These are phyloP conservation scores for Aegilops longissima DNA, from an alignment of 176 grass and related monocot genomes.

Conservation along the genomic window DNA sequence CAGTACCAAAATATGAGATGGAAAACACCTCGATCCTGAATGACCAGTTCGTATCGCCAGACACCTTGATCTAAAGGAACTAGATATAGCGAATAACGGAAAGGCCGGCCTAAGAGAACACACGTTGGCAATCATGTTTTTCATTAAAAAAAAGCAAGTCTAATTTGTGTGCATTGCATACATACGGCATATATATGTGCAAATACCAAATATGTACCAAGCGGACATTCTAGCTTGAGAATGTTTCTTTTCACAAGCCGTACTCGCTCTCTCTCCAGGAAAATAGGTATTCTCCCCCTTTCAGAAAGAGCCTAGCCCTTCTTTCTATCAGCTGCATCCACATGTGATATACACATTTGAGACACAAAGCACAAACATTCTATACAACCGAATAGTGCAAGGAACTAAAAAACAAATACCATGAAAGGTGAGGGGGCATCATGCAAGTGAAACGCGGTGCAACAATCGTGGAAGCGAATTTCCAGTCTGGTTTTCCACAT, in stretches of 20 bases:
- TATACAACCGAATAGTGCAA: background rate
- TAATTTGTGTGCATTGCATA: background rate
- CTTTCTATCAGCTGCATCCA: background rate
- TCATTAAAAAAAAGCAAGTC: background rate
- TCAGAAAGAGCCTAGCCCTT: background rate
- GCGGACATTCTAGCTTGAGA: no score
- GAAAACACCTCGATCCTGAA: background rate
- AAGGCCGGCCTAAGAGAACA: no score
- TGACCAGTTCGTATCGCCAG: background rate
- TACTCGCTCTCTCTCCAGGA: no score
- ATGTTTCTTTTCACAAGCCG: no score
- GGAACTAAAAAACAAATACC: background rate
- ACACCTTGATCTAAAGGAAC: background rate
- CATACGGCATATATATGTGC: background rate
- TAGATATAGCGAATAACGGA: no score
- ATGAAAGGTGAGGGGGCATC: background rate
- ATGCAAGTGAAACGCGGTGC: background rate
- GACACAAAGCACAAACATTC: background rate
- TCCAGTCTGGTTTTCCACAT: slow-evolving; percentile 27
- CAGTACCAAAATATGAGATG: background rate
- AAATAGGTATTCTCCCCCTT: no score
- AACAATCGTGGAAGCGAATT: background rate
- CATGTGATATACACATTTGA: background rate
- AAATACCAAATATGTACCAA: background rate
- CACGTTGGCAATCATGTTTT: background rate